Evolutionary conservation across 225 moss, liverwort and hornwort species (phyloP).

Genomic region (Pseudoscleropodium purum): DNA sequence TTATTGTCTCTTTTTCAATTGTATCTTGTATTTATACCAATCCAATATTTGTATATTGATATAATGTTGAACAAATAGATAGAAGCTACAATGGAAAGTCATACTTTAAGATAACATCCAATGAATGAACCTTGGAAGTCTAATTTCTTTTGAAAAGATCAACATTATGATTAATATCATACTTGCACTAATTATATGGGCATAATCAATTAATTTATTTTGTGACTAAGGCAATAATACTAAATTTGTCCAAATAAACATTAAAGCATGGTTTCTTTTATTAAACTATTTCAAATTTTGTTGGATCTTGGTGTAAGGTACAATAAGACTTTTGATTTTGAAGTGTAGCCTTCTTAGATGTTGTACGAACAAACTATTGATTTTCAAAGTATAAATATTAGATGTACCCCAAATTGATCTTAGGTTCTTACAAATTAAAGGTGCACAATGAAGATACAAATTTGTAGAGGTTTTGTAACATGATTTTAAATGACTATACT

Average conservation of each 20-base stretch:
- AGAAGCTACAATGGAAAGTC: fast-evolving
- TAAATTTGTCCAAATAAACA: background rate
- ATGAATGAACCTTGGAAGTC: background rate
- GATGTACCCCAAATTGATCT: background rate
- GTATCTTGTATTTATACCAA: background rate
- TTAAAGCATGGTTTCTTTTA: background rate
- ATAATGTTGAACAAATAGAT: background rate
- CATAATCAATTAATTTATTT: background rate
- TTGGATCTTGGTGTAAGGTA: fast-evolving
- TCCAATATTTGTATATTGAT: background rate
- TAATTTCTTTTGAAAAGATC: background rate
- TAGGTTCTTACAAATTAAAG: background rate
- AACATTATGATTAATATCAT: background rate
- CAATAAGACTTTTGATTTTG: background rate
- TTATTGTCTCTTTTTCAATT: background rate
- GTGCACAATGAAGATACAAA: background rate
- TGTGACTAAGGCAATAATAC: background rate
- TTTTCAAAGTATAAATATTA: background rate
- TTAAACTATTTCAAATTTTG: background rate
- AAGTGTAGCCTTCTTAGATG: background rate
- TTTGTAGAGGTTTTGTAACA: background rate
- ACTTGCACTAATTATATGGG: background rate
- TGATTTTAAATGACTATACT: background rate
- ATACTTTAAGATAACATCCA: background rate
- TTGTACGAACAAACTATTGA: background rate